phyloP scores from a whole-genome alignment of 441 rosid species.

The Aquilaria agallochum region DNA sequence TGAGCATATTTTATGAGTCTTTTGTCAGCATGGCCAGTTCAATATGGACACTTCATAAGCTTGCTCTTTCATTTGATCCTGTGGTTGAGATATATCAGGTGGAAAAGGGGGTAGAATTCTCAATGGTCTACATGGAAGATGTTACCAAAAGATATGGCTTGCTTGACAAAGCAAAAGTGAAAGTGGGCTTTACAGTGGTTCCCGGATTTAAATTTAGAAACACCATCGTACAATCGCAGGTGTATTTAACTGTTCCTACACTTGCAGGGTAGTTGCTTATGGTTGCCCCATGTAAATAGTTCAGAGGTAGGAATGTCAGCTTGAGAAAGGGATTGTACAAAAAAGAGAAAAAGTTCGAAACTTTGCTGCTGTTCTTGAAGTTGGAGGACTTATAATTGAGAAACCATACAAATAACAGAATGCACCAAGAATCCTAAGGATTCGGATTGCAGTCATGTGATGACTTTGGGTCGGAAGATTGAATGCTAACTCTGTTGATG shows the following conservation, averaged over 20 bases:
- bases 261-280: conserved; percentile 32
- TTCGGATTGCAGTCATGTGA: conserved; percentile 6
- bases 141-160: conserved; percentile 25
- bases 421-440: conserved; percentile 20
- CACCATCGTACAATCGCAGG: conserved; percentile 57
- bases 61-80: conserved; percentile 62
- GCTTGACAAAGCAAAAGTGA: conserved; percentile 27
- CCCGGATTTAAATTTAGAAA: conserved; percentile 61
- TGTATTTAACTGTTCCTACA: conserved; percentile 40
- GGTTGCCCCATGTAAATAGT: conserved; percentile 6
- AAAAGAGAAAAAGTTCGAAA: conserved; percentile 10
- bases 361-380: conserved; percentile 12
- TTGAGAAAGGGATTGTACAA: neutral
- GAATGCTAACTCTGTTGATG: conserved; percentile 9
- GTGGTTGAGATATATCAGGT: conserved; percentile 58
- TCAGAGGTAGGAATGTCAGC: conserved; percentile 5
- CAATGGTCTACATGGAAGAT: conserved; percentile 66
- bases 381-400: conserved; percentile 5
- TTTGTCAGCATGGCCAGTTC: conserved; percentile 65
- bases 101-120: conserved; percentile 52
- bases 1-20: conserved; percentile 45
- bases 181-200: conserved; percentile 64
- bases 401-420: neutral
- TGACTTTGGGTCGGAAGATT: neutral
- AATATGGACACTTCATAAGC: conserved; percentile 50